Evolutionary conservation across 1,284 basidiomycete genomes (phyloP).

Genomic region (Apiotrichum porosum): DNA sequence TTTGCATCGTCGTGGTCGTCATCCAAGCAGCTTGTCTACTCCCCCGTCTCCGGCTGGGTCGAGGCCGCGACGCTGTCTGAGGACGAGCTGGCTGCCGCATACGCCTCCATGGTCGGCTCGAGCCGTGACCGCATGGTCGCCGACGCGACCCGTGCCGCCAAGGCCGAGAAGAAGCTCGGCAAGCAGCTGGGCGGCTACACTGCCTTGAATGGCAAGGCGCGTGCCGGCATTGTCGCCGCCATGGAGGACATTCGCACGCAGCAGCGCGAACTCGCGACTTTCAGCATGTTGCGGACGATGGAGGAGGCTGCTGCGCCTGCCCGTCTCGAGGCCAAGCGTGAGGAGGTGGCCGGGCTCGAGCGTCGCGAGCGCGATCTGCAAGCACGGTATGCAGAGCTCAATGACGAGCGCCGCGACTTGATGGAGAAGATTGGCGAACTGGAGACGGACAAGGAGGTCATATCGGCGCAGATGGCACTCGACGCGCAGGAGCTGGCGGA

Average conservation of each 20-base stretch:
- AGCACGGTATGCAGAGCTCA: slow-evolving; percentile 74
- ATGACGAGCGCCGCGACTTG: slow-evolving; percentile 63
- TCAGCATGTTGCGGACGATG: slow-evolving; percentile 63
- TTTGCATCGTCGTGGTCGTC: slow-evolving; percentile 63
- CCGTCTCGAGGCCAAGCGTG: slow-evolving; percentile 66
- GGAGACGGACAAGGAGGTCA: slow-evolving; percentile 47
- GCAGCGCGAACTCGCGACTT: slow-evolving; percentile 70
- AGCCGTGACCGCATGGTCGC: slow-evolving; percentile 71
- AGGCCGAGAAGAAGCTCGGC: slow-evolving; percentile 85
- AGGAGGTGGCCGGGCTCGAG: slow-evolving; percentile 77
- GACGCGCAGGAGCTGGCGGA: slow-evolving; percentile 34
- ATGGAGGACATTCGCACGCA: slow-evolving; percentile 66
- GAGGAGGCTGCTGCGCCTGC: slow-evolving; percentile 71
- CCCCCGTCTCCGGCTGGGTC: slow-evolving; percentile 63
- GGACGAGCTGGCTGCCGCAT: slow-evolving; percentile 63
- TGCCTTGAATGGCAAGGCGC: slow-evolving; percentile 65
- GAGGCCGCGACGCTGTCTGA: slow-evolving; percentile 58
- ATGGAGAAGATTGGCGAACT: slow-evolving; percentile 56
- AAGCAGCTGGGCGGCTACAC: slow-evolving; percentile 88
- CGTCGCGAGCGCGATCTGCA: slow-evolving; percentile 70
- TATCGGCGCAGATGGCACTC: slow-evolving; percentile 43
- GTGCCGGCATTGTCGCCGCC: slow-evolving; percentile 61
- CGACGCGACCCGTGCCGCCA: slow-evolving; percentile 73
- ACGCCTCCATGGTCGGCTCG: slow-evolving; percentile 59
- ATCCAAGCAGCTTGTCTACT: slow-evolving; percentile 62